Evolutionary conservation across 768 basidiomycete species (phyloP).

Genomic region (Polyporus arcularius): DNA sequence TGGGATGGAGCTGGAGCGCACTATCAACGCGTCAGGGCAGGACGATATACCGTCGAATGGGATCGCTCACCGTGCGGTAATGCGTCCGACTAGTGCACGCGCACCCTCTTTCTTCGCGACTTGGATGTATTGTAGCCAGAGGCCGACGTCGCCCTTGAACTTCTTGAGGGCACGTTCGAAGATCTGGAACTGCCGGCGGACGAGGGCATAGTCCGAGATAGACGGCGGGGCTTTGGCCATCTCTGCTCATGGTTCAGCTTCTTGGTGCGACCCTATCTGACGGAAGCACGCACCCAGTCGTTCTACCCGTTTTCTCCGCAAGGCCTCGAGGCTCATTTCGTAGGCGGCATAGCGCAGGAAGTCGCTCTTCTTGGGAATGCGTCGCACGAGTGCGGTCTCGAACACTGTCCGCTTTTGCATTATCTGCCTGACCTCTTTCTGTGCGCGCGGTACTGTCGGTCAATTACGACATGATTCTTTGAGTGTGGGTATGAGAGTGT

Average conservation of each 20-base stretch:
- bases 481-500: no score
- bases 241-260: slow-evolving; percentile 26
- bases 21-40: slow-evolving; percentile 38
- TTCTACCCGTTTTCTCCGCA: slow-evolving; percentile 73
- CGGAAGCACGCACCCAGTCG: slow-evolving; percentile 57
- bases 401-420: slow-evolving; percentile 82
- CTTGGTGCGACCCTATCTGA: not conserved
- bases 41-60: not conserved
- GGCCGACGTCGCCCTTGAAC: slow-evolving; percentile 83
- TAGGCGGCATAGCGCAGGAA: slow-evolving; percentile 91
- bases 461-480: slow-evolving; percentile 10
- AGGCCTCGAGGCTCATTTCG: slow-evolving; percentile 84
- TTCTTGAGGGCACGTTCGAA: slow-evolving; percentile 88
- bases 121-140: slow-evolving; percentile 90
- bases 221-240: slow-evolving; percentile 50
- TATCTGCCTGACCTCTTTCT: slow-evolving; percentile 84
- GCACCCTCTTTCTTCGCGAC: slow-evolving; percentile 82
- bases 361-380: slow-evolving; percentile 83
- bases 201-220: slow-evolving; percentile 83
- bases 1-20: slow-evolving; percentile 86
- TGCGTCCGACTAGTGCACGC: slow-evolving; percentile 73
- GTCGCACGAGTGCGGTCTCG: slow-evolving; percentile 81
- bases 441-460: slow-evolving; percentile 8
- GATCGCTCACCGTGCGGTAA: slow-evolving; percentile 70
- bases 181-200: slow-evolving; percentile 83